phyloP scores from a whole-genome alignment of 495 filamentous ascomycete genomes.

The Penicillium coprophilum region DNA sequence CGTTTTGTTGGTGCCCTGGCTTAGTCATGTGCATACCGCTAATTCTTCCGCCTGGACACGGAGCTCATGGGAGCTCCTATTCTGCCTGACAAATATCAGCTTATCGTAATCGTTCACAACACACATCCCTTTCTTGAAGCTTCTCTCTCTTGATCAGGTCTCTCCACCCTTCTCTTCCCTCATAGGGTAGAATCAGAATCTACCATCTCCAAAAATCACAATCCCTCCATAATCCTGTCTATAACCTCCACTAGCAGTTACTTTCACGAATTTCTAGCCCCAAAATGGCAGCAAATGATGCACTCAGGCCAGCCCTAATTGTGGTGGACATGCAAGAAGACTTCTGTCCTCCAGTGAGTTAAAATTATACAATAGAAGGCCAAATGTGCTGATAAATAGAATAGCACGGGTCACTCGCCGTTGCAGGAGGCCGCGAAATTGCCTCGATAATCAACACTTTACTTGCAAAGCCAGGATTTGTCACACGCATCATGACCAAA shows the following conservation, averaged over 20 bases:
- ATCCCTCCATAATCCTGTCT: background rate
- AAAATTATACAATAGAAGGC: background rate
- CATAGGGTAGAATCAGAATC: background rate
- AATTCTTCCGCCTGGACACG: background rate
- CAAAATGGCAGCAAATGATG: slow-evolving; percentile 14
- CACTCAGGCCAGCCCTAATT: slow-evolving; percentile 52
- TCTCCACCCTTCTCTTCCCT: background rate
- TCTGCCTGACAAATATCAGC: slow-evolving; percentile 8
- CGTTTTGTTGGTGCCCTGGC: slow-evolving; percentile 29
- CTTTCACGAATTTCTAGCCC: background rate
- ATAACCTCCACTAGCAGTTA: background rate
- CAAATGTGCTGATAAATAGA: slow-evolving; percentile 15
- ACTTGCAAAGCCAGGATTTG: slow-evolving; percentile 66
- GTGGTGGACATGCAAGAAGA: slow-evolving; percentile 94
- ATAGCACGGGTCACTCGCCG: slow-evolving; percentile 80
- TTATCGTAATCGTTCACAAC: background rate
- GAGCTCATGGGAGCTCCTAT: background rate
- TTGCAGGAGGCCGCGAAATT: slow-evolving; percentile 68
- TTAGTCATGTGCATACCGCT: slow-evolving; percentile 20
- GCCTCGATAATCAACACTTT: slow-evolving; percentile 72
- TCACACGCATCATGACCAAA: slow-evolving; percentile 74
- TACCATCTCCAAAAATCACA: background rate
- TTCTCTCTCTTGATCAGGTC: background rate
- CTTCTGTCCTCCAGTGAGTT: slow-evolving; percentile 82
- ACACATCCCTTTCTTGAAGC: background rate